Evolutionary conservation across 2,329 filamentous ascomycete species (phyloP), one percentile per base, ranked within the genome.

Genomic region (Xylaria sp.): DNA sequence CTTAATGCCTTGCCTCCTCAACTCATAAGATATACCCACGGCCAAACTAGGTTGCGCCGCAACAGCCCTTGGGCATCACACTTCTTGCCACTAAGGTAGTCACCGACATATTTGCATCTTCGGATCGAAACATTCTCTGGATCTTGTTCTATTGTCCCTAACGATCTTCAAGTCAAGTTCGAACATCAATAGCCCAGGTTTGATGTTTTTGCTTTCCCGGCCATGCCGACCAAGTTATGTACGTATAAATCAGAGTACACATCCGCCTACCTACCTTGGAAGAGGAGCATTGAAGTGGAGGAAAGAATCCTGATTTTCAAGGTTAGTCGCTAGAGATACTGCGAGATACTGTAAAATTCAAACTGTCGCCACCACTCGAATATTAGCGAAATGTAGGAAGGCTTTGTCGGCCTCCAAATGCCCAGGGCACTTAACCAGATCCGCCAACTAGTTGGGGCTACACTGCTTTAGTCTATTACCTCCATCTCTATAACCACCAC

Each of bases 381-480:
- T n/a, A n/a, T n/a, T n/a, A n/a, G n/a, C n/a, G n/a, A n/a, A n/a
- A n/a, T n/a, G n/a, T n/a, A n/a, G n/a, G n/a, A n/a, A n/a, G n/a
- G n/a, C n/a, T n/a, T 60, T 3, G n/a, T 25, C 43, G 17, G 14
- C 49, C 9, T 47, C n/a, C n/a, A 46, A 35, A n/a, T 45, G 37
- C 38, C n/a, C 23, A 25, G 33, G 15, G 40, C 31, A 3, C 25
- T 25, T 8, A n/a, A 33, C 31, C 25, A 23, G 55, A 52, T 19
- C 55, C 23, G 8, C 38, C 23, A 60, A 19, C 19, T 46, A 38
- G 56, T 56, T 19, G 2, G 15, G 45, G 47, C 35, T 43, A 49
- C 54, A 50, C 54, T 49, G 31, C 54, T 33, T 33, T 46, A 15
- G 37, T 57, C 40, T 49, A 17, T n/a, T 52, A 47, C 23, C 43